Evolutionary conservation across 148 eudicot genomes (phyloP).

Genomic region (Agrostemma githago): DNA sequence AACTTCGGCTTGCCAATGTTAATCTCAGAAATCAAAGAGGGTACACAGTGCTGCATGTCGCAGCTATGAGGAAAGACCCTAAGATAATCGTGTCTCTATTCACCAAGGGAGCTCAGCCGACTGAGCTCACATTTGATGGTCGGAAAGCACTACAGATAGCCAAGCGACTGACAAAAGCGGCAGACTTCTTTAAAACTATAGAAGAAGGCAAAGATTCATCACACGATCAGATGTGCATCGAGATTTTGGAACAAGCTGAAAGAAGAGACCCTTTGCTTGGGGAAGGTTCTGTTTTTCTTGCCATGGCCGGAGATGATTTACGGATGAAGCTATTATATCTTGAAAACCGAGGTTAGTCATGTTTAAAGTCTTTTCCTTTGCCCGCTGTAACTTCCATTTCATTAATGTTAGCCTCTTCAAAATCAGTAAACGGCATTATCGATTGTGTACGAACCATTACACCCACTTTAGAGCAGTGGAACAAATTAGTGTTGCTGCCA

Average conservation of each 20-base stretch:
- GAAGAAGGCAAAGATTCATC: constrained; percentile 65
- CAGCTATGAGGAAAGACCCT: constrained; percentile 94
- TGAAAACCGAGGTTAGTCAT: constrained; percentile 74
- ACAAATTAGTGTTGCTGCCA: neutral
- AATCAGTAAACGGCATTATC: too few species aligned
- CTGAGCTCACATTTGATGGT: constrained; percentile 68
- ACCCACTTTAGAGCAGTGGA: too few species aligned
- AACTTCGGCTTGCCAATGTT: constrained; percentile 72
- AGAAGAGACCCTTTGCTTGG: constrained; percentile 71
- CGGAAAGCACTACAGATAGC: constrained; percentile 75
- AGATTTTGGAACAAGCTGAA: constrained; percentile 86
- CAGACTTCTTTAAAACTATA: constrained; percentile 38
- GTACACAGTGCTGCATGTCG: constrained; percentile 75
- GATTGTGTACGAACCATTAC: too few species aligned
- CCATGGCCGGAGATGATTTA: constrained; percentile 75
- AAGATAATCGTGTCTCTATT: constrained; percentile 74
- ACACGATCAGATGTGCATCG: constrained; percentile 85
- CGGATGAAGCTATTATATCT: constrained; percentile 70
- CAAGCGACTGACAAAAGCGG: constrained; percentile 70
- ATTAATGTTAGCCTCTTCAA: neutral
- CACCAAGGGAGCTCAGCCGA: constrained; percentile 85
- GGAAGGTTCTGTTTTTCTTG: constrained; percentile 75
- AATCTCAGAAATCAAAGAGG: constrained; percentile 55
- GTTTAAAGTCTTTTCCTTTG: neutral
- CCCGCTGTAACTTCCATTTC: neutral